These are phyloP conservation scores for Apiospora pterosperma DNA, from an alignment of 2,329 filamentous ascomycete species.

Conservation along the genomic window DNA sequence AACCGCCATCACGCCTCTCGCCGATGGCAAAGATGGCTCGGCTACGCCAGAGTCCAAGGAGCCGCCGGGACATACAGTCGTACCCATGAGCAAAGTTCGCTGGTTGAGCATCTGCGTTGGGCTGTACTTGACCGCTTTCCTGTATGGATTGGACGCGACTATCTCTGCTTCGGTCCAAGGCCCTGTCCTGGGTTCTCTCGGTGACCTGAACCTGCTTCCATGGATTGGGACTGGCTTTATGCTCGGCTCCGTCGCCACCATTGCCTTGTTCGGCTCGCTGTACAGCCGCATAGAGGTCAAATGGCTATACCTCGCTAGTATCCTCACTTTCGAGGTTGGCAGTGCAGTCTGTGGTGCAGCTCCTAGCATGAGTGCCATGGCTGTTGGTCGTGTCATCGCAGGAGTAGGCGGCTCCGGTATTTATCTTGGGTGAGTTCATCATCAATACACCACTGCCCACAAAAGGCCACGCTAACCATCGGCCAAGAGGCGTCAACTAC, in stretches of 20 bases:
- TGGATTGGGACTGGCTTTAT: slow-evolving; percentile 39
- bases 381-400: slow-evolving; percentile 42
- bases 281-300: slow-evolving; percentile 43
- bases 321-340: slow-evolving; percentile 17
- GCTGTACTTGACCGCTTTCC: too few species aligned
- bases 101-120: too few species aligned
- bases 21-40: too few species aligned
- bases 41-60: too few species aligned
- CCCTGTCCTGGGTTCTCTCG: slow-evolving; percentile 34
- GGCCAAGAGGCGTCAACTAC: slow-evolving; percentile 19
- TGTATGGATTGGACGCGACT: background rate
- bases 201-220: slow-evolving; percentile 33
- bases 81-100: too few species aligned
- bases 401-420: slow-evolving; percentile 42
- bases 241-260: slow-evolving; percentile 34
- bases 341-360: slow-evolving; percentile 40
- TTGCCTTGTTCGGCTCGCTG: slow-evolving; percentile 32
- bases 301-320: slow-evolving; percentile 27
- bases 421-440: too few species aligned
- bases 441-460: slow-evolving; percentile 30
- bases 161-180: slow-evolving; percentile 39
- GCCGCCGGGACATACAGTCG: too few species aligned
- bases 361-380: slow-evolving; percentile 41
- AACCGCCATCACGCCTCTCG: too few species aligned
- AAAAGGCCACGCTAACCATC: too few species aligned